A percentile compares a stretch with the other conserved stretches of the same genome.
phyloP scores from a whole-genome alignment of 768 basidiomycete species.

The Suillus lakei region DNA sequence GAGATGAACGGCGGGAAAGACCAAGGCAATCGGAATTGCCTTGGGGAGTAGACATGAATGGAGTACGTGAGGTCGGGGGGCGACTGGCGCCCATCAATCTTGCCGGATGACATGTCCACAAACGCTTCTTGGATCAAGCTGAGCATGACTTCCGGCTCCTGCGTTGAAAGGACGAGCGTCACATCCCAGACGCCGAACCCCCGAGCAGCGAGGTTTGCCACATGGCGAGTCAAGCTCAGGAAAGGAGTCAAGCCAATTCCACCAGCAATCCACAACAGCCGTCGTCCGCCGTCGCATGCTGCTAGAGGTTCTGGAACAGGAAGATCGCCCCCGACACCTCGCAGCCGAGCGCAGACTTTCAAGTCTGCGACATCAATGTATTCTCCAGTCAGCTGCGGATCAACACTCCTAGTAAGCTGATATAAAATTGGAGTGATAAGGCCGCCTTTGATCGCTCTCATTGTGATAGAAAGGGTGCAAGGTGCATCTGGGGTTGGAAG shows the following conservation, averaged over 20 bases:
- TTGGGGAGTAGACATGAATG: slow-evolving; percentile 23
- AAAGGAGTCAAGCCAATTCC: slow-evolving; percentile 72
- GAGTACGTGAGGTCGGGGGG: slow-evolving; percentile 15
- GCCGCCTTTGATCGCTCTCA: slow-evolving; percentile 58
- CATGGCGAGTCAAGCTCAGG: slow-evolving; percentile 50
- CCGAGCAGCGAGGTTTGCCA: slow-evolving; percentile 18
- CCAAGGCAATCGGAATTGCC: slow-evolving; percentile 5
- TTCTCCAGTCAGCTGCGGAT: slow-evolving; percentile 11
- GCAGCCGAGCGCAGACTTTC: slow-evolving; percentile 47
- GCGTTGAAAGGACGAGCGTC: slow-evolving; percentile 53
- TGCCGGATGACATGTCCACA: not conserved
- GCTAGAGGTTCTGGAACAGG: slow-evolving; percentile 24
- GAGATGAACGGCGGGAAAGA: slow-evolving; percentile 14
- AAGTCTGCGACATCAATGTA: slow-evolving; percentile 32
- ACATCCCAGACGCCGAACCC: slow-evolving; percentile 43
- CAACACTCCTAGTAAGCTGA: slow-evolving; percentile 36
- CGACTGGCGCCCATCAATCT: slow-evolving; percentile 1
- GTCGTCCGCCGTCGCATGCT: slow-evolving; percentile 29
- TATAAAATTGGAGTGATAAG: slow-evolving; percentile 62
- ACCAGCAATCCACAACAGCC: slow-evolving; percentile 62
- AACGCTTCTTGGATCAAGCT: slow-evolving; percentile 44
- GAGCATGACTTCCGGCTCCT: slow-evolving; percentile 57
- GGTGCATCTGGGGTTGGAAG: slow-evolving; percentile 20
- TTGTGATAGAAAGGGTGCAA: slow-evolving; percentile 49
- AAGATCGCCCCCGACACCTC: slow-evolving; percentile 60